Percentiles rank a stretch among this genome's conserved stretches.
Evolutionary conservation across 352 stramenopile genomes (phyloP).

Genomic region (Phytophthora cactorum): DNA sequence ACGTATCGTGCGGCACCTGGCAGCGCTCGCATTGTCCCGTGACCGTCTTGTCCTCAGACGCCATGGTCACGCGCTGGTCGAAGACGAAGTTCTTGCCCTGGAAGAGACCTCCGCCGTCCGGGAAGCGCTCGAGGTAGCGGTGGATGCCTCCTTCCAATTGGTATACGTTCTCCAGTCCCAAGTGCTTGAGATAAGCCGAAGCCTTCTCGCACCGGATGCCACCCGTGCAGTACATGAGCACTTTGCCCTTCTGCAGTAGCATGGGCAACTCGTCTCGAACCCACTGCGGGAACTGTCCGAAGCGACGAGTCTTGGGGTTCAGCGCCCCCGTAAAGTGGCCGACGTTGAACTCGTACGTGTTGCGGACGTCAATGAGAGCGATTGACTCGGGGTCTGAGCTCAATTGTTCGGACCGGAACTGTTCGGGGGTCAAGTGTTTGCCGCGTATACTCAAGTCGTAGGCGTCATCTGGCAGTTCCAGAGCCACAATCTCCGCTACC

Average conservation of each 20-base stretch:
- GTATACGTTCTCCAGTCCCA: slow-evolving; percentile 75
- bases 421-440: slow-evolving; percentile 61
- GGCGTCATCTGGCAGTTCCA: slow-evolving; percentile 63
- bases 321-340: slow-evolving; percentile 77
- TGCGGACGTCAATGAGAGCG: slow-evolving; percentile 78
- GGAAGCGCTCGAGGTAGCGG: slow-evolving; percentile 83
- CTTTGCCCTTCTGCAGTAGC: slow-evolving; percentile 71
- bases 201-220: slow-evolving; percentile 88
- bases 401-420: slow-evolving; percentile 64
- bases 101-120: slow-evolving; percentile 72
- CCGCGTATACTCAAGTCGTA: slow-evolving; percentile 58
- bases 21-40: slow-evolving; percentile 73
- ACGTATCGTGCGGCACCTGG: slow-evolving; percentile 60
- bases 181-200: slow-evolving; percentile 74
- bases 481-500: slow-evolving; percentile 76
- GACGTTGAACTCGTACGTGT: slow-evolving; percentile 85
- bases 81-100: slow-evolving; percentile 90
- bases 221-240: slow-evolving; percentile 90
- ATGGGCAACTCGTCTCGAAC: slow-evolving; percentile 57
- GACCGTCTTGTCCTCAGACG: slow-evolving; percentile 55
- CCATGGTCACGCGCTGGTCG: slow-evolving; percentile 79
- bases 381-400: slow-evolving; percentile 26
- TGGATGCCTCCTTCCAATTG: slow-evolving; percentile 86
- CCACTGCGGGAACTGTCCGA: slow-evolving; percentile 81
- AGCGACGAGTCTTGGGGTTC: slow-evolving; percentile 83